A percentile compares a stretch with the other conserved stretches of the same genome.
Conservation (phyloP, 1,139 yeast species). For the Groenewaldozyma auringiensis region DNA sequence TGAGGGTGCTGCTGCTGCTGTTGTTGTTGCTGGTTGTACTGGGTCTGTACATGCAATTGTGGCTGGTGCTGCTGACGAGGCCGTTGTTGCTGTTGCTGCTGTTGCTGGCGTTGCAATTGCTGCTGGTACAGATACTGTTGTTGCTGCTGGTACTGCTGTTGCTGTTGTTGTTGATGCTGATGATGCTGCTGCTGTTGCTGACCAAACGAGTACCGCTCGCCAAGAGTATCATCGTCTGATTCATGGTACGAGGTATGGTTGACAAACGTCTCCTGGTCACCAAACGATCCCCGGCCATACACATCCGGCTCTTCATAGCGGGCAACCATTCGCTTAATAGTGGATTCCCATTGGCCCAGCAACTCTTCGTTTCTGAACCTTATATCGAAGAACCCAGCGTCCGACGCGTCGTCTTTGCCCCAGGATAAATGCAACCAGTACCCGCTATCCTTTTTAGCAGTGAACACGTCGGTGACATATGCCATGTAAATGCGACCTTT, state of each 20-base stretch:
- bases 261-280: conserved; percentile 10
- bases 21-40: background rate
- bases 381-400: conserved; percentile 32
- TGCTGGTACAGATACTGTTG: conserved; percentile 1
- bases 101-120: background rate
- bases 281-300: background rate
- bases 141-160: conserved; percentile 1
- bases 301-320: conserved; percentile 19
- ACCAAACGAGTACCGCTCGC: background rate
- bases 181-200: background rate
- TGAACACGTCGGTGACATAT: conserved; percentile 30
- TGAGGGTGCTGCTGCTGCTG: background rate
- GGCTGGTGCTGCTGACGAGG: background rate
- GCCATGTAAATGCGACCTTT: conserved; percentile 38
- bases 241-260: conserved; percentile 19
- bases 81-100: background rate
- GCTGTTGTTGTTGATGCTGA: background rate
- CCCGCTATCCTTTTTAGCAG: conserved; percentile 23
- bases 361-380: conserved; percentile 31
- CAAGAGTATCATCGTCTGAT: conserved; percentile 10
- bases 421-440: conserved; percentile 30
- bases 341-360: conserved; percentile 30
- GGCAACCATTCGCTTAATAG: conserved; percentile 26
- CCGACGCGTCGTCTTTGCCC: conserved; percentile 32
- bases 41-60: conserved; percentile 3